Conservation (phyloP, 768 basidiomycete genomes). For the Lactarius trivialis region DNA sequence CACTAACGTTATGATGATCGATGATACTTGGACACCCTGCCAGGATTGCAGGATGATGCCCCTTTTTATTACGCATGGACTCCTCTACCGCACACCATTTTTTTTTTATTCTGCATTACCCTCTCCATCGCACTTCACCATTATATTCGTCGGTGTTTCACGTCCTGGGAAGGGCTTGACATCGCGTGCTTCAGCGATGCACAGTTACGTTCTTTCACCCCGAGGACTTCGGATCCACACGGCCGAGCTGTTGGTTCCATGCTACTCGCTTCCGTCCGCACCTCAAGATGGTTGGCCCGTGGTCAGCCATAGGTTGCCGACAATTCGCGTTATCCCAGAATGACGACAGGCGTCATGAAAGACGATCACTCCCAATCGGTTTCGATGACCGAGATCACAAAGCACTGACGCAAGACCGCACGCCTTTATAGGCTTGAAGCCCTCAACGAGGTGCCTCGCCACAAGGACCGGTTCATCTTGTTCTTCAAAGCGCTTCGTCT, state of each 20-base stretch:
- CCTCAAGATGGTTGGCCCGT: constrained; percentile 14
- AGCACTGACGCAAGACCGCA: constrained; percentile 68
- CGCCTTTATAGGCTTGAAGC: constrained; percentile 48
- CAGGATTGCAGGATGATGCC: constrained; percentile 22
- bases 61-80: constrained; percentile 23
- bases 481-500: constrained; percentile 28
- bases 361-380: constrained; percentile 47
- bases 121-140: constrained; percentile 5
- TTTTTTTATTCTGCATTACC: constrained; percentile 16
- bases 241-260: constrained; percentile 20
- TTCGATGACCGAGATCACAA: constrained; percentile 46
- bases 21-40: constrained; percentile 23
- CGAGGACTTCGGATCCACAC: constrained; percentile 15
- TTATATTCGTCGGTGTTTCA: constrained; percentile 14
- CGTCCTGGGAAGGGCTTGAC: constrained; percentile 13
- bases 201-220: constrained; percentile 16
- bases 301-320: constrained; percentile 20
- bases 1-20: constrained; percentile 23
- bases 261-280: constrained; percentile 14
- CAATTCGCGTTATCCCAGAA: constrained; percentile 10
- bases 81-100: constrained; percentile 13
- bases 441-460: constrained; percentile 46
- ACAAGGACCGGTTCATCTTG: constrained; percentile 48
- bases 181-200: constrained; percentile 25
- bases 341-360: constrained; percentile 34